Percentiles rank a stretch among this genome's conserved stretches.
These are phyloP conservation scores for Pseudotsuga menziesii DNA, from an alignment of 75 land plant species.

Conservation along the genomic window DNA sequence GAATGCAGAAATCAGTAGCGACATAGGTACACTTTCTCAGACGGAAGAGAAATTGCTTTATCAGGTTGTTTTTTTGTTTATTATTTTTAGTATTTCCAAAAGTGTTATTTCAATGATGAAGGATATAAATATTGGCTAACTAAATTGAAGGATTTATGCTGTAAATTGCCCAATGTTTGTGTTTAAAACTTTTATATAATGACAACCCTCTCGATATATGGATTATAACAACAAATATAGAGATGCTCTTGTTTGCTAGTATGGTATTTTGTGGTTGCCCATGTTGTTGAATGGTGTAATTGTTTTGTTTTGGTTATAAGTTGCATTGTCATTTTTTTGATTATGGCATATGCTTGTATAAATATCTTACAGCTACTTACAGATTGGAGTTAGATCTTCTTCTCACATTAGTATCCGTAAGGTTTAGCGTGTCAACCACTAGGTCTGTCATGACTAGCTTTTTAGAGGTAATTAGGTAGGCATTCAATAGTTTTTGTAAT, in stretches of 20 bases:
- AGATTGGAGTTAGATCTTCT: too few species aligned
- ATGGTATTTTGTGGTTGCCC: background rate
- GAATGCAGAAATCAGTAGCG: slow-evolving; percentile 74
- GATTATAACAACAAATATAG: too few species aligned
- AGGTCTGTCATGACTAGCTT: too few species aligned
- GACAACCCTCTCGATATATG: background rate
- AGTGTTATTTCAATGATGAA: background rate
- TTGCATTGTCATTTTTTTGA: too few species aligned
- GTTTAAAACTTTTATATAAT: background rate
- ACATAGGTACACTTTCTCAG: slow-evolving; percentile 57
- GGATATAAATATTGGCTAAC: background rate
- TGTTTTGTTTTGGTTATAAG: too few species aligned
- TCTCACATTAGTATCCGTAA: too few species aligned
- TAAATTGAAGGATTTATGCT: background rate
- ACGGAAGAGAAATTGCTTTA: slow-evolving; percentile 86
- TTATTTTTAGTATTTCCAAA: background rate
- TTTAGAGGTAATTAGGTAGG: too few species aligned
- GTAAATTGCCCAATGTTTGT: background rate
- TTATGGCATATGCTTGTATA: too few species aligned
- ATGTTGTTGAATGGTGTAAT: too few species aligned
- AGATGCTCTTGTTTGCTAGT: background rate
- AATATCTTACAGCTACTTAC: too few species aligned
- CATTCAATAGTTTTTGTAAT: too few species aligned
- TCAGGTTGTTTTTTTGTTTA: slow-evolving; percentile 50
- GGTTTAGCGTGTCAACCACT: too few species aligned